Evolutionary conservation across 192 early-diverging fungal species (phyloP).

Genomic region (Linnemannia exigua): DNA sequence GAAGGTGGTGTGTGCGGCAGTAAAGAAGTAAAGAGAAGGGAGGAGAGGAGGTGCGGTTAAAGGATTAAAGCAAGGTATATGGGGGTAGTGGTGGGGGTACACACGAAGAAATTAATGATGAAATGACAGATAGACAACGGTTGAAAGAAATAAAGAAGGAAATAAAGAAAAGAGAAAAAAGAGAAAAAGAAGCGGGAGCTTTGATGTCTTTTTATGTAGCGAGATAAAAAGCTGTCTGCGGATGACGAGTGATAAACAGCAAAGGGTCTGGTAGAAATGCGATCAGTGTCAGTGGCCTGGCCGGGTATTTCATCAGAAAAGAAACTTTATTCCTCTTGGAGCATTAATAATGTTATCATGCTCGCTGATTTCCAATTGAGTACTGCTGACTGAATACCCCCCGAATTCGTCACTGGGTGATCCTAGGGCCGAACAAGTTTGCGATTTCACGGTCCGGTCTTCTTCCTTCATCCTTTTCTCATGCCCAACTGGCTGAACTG

Average conservation of each 20-base stretch:
- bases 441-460: not conserved
- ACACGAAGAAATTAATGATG: not conserved
- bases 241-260: not conserved
- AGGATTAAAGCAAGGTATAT: constrained; percentile 10
- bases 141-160: not conserved
- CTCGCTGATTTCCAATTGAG: too few species aligned
- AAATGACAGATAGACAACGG: not conserved
- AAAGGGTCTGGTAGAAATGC: not conserved
- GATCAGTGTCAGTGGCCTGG: not conserved
- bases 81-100: not conserved
- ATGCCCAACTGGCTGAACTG: not conserved
- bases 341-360: not conserved
- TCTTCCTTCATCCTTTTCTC: not conserved
- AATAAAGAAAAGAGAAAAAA: not conserved
- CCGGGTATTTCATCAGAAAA: constrained; percentile 4
- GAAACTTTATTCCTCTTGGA: not conserved
- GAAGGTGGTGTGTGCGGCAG: not conserved
- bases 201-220: not conserved
- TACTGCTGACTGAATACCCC: not conserved
- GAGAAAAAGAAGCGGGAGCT: not conserved
- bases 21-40: too few species aligned
- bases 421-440: not conserved
- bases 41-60: not conserved
- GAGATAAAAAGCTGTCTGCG: not conserved
- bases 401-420: not conserved